Evolutionary conservation across 768 basidiomycete genomes (phyloP), one percentile per base, ranked within the genome.

Genomic region (Strobilomyces dryophilus): DNA sequence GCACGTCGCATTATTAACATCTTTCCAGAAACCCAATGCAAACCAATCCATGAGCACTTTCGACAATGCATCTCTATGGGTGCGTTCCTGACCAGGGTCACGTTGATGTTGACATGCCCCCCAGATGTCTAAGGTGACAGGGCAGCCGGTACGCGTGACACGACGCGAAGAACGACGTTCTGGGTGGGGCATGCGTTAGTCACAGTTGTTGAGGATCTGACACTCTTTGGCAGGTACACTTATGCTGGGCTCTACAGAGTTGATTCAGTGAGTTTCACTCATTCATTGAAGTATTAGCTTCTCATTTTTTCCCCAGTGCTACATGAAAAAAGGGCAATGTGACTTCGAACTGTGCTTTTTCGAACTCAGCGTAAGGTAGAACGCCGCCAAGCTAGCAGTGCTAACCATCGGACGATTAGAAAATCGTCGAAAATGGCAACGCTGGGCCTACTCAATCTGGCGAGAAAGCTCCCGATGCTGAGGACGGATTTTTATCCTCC

Each of bases 141-240:
- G 21, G 61, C 56, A 8, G 71, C 72, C 0, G 15, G 72, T 76
- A 3, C 68, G 74, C 34, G 75, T 76, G 10, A 39, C 73, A 35
- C 67, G 75, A 12, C 72, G 74, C 26, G 58, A 15, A n/a, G 57
- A 43, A 3, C 69, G 67, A 0, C 0, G 5, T 1, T 11, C n/a
- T 31, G 69, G 70, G 70, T 71, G 34, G 56, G 59, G 15, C 20
- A 41, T 18, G 1, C 11, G 9, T 6, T 6, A 8, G 17, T 21
- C 17, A 10, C 47, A 8, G 17, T 21, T 2, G 32, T n/a, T 14
- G 17, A 18, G 20, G 1, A 8, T 40, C 40, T 53, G 18, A 61
- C 4, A 18, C 18, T 34, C 1, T 8, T 41, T 31, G 21, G 11
- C 15, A 70, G 70, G 46, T 70, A 56, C 47, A 65, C 67, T 41